Evolutionary conservation across 371 early-diverging fungal species (phyloP), one percentile per base, ranked within the genome.

Genomic region (Apophysomyces trapeziformis): DNA sequence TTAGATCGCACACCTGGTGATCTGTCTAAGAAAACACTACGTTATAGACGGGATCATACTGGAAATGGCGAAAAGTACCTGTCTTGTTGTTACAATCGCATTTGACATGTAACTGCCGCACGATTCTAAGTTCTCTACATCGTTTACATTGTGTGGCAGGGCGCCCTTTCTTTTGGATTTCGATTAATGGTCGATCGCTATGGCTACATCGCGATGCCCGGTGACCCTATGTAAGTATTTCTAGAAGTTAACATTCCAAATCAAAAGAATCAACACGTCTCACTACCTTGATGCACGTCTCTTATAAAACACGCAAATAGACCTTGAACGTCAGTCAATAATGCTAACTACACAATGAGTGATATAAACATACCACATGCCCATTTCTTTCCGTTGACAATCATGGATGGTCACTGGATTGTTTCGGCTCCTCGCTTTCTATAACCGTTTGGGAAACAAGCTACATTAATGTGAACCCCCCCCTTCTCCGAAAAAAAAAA

Each of bases 131-230:
- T 64, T 91, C 89, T 68, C 88, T 82, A 71, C 94, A 93, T 60
- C 84, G 85, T 39, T 74, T 70, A 68, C 94, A 93, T 69, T 93
- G 94, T n/a, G 91, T 90, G 16, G 87, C 79, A 14, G 94, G 94
- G 16, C 94, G 84, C 50, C 94, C 94, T 74, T 91, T 92, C 72
- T 85, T 86, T 64, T 89, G 84, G 47, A 93, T 89, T 64, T 84
- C 85, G 37, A 87, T 70, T 38, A 92, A 75, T 46, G 82, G 82
- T 37, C 94, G 88, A 63, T 90, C 85, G 3, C 60, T 65, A 65
- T 89, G 90, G 43, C 73, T 73, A 64, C 90, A 89, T 47, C 75
- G 77, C 12, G 87, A 81, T 38, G 89, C 86, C 38, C 90, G 80
- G 61, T 89, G 90, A 26, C 90, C 90, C 75, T 88, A 79, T 54